phyloP scores from a whole-genome alignment of 106 monocot species.

The Dioscorea zingiberensis region DNA sequence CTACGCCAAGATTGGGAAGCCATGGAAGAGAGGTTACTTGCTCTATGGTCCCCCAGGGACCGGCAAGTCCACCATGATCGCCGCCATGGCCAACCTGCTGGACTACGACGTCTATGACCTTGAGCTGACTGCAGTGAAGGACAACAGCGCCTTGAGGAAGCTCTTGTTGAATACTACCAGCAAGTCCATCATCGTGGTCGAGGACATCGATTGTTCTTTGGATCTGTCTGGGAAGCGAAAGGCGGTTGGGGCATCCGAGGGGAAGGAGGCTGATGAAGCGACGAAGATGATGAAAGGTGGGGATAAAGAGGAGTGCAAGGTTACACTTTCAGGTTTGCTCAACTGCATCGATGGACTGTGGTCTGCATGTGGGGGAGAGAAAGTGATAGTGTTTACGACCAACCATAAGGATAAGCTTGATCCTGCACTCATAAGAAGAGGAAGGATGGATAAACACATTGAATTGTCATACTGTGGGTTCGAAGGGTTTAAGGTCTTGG shows the following conservation, averaged over 20 bases:
- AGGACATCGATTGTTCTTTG: slow-evolving; percentile 30
- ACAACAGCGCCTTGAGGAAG: slow-evolving; percentile 2
- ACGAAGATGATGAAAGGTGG: not conserved
- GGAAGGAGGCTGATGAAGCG: slow-evolving; percentile 1
- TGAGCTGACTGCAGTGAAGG: slow-evolving; percentile 1
- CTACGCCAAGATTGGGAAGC: slow-evolving; percentile 16
- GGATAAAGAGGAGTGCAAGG: not conserved
- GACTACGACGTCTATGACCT: slow-evolving; percentile 31
- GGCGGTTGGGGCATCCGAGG: too few relatives aligned
- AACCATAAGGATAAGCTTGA: slow-evolving; percentile 27
- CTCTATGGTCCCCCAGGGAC: slow-evolving; percentile 27
- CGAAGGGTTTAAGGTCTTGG: slow-evolving; percentile 17
- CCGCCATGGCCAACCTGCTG: slow-evolving; percentile 29
- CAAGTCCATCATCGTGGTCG: slow-evolving; percentile 24
- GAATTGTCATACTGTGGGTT: slow-evolving; percentile 24
- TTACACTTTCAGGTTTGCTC: not conserved
- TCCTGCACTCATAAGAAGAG: slow-evolving; percentile 19
- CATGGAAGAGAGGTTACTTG: slow-evolving; percentile 32
- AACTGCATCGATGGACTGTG: slow-evolving; percentile 4
- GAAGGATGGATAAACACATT: slow-evolving; percentile 31
- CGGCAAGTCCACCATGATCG: slow-evolving; percentile 18
- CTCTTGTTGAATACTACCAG: slow-evolving; percentile 12
- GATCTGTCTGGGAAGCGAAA: not conserved
- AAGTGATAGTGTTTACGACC: slow-evolving; percentile 28
- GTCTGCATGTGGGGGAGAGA: slow-evolving; percentile 23